Conservation (phyloP, 2,329 filamentous ascomycete species). For the Xylariomycetidae sp. region DNA sequence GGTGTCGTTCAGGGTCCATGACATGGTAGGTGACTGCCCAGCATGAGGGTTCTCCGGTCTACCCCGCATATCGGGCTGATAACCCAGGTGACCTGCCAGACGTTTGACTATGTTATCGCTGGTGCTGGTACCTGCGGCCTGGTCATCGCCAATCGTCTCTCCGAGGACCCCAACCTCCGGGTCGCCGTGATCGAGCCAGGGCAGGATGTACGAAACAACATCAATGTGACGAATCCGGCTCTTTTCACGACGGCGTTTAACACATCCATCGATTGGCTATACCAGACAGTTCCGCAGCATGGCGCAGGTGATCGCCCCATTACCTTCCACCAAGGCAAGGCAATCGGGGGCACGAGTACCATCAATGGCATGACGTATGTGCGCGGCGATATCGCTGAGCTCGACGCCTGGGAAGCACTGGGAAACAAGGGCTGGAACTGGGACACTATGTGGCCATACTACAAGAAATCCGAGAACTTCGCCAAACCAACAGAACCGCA, state of each 20-base stretch:
- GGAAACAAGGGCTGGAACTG: conserved; percentile 41
- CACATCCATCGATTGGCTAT: conserved; percentile 30
- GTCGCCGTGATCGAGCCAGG: conserved; percentile 34
- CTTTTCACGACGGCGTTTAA: conserved; percentile 20
- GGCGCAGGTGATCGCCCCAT: conserved; percentile 27
- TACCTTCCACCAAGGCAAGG: conserved; percentile 29
- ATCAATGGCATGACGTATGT: conserved; percentile 42
- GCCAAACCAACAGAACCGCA: conserved; percentile 29
- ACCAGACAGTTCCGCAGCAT: conserved; percentile 26
- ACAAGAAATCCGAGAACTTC: conserved; percentile 36
- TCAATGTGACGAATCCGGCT: conserved; percentile 25
- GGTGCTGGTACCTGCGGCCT: conserved; percentile 32
- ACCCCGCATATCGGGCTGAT: no score
- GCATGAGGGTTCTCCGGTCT: no score
- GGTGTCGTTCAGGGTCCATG: no score
- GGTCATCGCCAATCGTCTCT: conserved; percentile 31
- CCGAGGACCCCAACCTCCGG: conserved; percentile 24
- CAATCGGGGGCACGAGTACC: conserved; percentile 33
- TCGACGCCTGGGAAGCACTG: conserved; percentile 37
- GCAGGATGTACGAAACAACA: conserved; percentile 27
- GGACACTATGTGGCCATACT: conserved; percentile 39
- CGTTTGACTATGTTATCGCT: conserved; percentile 33
- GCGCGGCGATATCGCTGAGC: conserved; percentile 34
- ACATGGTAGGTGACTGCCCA: no score
- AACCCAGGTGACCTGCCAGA: conserved; percentile 14